Evolutionary conservation across 2,329 filamentous ascomycete species (phyloP).

Genomic region (Acephala macrosclerotiorum): DNA sequence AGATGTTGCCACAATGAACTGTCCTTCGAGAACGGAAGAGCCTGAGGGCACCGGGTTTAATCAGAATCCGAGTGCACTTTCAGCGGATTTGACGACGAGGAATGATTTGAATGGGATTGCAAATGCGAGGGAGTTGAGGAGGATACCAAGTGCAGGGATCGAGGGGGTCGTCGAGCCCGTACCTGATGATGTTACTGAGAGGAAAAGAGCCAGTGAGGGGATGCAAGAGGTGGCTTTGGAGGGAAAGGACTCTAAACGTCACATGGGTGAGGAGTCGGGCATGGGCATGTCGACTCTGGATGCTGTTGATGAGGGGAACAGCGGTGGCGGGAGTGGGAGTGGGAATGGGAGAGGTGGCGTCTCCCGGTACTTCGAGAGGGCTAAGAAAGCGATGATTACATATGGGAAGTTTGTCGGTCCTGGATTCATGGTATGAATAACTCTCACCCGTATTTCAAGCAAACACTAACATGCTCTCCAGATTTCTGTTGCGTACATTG

Average conservation of each 20-base stretch:
- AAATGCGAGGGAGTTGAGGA: constrained; percentile 61
- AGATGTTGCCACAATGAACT: constrained; percentile 57
- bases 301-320: constrained; percentile 9
- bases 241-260: constrained; percentile 21
- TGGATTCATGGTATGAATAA: background rate
- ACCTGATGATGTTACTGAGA: constrained; percentile 24
- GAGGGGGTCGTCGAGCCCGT: constrained; percentile 37
- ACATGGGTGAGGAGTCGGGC: constrained; percentile 21
- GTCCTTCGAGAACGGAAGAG: constrained; percentile 67
- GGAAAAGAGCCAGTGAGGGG: constrained; percentile 16
- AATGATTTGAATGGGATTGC: constrained; percentile 67
- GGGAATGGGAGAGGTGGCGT: constrained; percentile 21
- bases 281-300: constrained; percentile 1
- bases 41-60: constrained; percentile 62
- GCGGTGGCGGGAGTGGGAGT: constrained; percentile 15
- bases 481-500: constrained; percentile 49
- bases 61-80: constrained; percentile 64
- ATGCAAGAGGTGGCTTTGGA: constrained; percentile 17
- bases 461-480: constrained; percentile 21
- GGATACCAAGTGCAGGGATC: constrained; percentile 47
- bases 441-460: background rate
- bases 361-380: constrained; percentile 28
- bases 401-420: constrained; percentile 49
- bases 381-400: constrained; percentile 43
- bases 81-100: constrained; percentile 66